Evolutionary conservation across 2,329 filamentous ascomycete genomes (phyloP), one percentile per base, ranked within the genome.

Genomic region (Trichoderma pleuroti): DNA sequence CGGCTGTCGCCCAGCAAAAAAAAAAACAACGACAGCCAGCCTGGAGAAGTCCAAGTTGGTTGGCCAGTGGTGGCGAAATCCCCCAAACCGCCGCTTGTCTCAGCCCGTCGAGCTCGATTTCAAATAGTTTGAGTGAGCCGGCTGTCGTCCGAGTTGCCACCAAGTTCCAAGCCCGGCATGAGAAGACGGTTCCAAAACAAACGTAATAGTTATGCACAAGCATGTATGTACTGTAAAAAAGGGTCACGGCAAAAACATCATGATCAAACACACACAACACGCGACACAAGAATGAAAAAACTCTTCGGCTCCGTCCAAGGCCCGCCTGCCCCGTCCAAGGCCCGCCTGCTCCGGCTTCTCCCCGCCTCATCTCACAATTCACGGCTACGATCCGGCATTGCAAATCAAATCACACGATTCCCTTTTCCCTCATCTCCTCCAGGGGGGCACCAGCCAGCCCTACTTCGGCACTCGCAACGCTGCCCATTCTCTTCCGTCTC

Each of bases 401-500:
- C 8, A 64, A 26, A 64, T 52, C 9, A 32, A 32, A 12, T 32
- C 62, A 39, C n/a, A 52, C 46, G 11, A 52, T 59, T 30, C 34
- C n/a, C 34, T 42, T 46, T 56, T 54, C 24, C 14, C 28, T 46
- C 9, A 14, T 46, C 9, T 32, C 24, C 39, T 65, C 28, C 62
- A 52, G 30, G 56, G 54, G 39, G n/a, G n/a, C n/a, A 49, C 39
- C 39, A n/a, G 16, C 65, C 65, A 61, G 65, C 65, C 65, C 39
- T 67, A 42, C 21, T 59, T 49, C 56, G 65, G 65, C 65, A 59
- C 39, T 68, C 65, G 65, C 28, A 68, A 18, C 54, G n/a, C n/a
- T n/a, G n/a, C n/a, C n/a, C n/a, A 18, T 30, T 60, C 11, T n/a
- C 12, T 24, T 18, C 18, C 28, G 26, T 24, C 14, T 54, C 16